Evolutionary conservation across 495 filamentous ascomycete genomes (phyloP).

Genomic region (Neurospora sp.): DNA sequence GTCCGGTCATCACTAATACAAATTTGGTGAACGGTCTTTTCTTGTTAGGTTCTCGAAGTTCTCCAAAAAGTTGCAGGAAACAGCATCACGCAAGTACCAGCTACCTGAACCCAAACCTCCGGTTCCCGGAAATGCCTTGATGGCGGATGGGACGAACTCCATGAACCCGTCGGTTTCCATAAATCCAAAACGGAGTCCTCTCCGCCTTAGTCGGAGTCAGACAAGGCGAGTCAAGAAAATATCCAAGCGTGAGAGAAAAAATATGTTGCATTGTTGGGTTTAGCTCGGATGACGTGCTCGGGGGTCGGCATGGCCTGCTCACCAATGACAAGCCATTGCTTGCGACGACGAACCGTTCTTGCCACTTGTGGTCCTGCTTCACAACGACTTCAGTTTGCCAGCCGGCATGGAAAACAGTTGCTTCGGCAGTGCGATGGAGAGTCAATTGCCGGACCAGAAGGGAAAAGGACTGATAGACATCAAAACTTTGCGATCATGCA

Average conservation of each 20-base stretch:
- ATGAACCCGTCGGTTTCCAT: neutral
- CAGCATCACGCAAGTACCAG: neutral
- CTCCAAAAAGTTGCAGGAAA: neutral
- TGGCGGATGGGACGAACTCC: neutral
- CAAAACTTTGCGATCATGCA: neutral
- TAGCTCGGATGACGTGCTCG: conserved; percentile 41
- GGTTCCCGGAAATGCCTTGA: neutral
- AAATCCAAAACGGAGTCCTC: neutral
- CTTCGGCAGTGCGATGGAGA: neutral
- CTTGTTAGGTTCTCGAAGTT: neutral
- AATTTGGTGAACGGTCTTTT: neutral
- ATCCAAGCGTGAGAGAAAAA: neutral
- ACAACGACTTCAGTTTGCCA: neutral
- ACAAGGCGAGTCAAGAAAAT: neutral
- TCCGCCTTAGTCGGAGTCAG: neutral
- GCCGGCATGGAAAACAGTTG: neutral
- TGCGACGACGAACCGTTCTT: neutral
- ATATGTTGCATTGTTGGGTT: conserved; percentile 1
- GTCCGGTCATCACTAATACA: neutral
- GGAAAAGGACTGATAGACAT: neutral
- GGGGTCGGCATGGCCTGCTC: conserved; percentile 3
- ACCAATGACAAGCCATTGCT: neutral
- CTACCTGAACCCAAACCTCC: neutral
- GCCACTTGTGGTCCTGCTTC: neutral
- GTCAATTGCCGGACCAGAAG: neutral